Base-by-base conservation (phyloP, 2,329 filamentous ascomycete genomes). In the Cladorrhinum sp. region DNA sequence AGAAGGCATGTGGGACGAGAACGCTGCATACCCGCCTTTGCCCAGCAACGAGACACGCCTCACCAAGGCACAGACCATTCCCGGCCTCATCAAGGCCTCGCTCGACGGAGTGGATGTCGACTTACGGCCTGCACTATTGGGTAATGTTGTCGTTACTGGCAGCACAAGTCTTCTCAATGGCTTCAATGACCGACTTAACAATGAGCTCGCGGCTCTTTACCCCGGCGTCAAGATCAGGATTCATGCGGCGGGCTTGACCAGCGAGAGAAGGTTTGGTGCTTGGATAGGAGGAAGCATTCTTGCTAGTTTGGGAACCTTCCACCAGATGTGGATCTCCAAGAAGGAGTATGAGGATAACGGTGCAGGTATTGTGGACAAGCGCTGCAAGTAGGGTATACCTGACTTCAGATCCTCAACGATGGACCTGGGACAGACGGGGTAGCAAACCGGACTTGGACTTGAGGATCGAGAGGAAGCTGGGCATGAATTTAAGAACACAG, bases 311-410 rank as follows among this genome's bases (percentile, higher is more conserved):
- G 96, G 96, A 9, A 96, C 93, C 13, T 99, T 99, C 78, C 95
- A 99, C 78, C 95, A 99, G 80, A 93, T 99, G 90, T 99, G 95
- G 95, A 96, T 99, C 69, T 93, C 89, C 23, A 91, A 87, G 76
- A 96, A 96, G 81, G 95, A 99, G 79, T 98, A 97, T 70, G 92
- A 97, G 65, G 96, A 99, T 80, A 93, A 96, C 74, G 95, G 95
- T 1, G 80, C 87, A 5, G 86, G 86, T 65, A 93, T 98, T 68
- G 91, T 98, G 50, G 93, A 98, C 81, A 97, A 96, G 85, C 83
- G 93, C 70, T 98, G 93, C 83, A 96, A 96, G 79, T 98, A 71
- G 59, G 27, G 53, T 9, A 20, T 20, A 5, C n/a, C 41, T 9
- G 3, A 3, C 41, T 18, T 22, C n/a, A 45, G 4, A 12, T 8